Conservation (phyloP, 1,284 basidiomycete genomes). For the Agroathelia rolfsii region DNA sequence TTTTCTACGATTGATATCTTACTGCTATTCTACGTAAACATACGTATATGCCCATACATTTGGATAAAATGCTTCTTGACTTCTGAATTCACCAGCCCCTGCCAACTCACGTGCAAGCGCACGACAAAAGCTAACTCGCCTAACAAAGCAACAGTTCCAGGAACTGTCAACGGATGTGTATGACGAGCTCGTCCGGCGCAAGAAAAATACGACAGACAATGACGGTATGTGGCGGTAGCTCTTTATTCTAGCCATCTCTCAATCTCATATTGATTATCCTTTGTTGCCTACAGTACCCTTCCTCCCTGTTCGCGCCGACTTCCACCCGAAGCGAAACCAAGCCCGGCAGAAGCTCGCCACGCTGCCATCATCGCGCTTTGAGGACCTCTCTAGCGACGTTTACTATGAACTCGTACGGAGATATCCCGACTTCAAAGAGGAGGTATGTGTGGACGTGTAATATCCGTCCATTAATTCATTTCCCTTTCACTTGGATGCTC, state of each 20-base stretch:
- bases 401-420: conserved; percentile 90
- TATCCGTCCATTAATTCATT: no score
- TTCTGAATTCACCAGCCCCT: no score
- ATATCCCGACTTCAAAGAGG: conserved; percentile 92
- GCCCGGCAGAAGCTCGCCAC: conserved; percentile 97
- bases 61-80: conserved; percentile 4
- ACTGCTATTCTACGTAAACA: no score
- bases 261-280: conserved; percentile 9
- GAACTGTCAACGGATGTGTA: conserved; percentile 93
- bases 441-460: no score
- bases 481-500: conserved; percentile 1
- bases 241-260: conserved; percentile 8
- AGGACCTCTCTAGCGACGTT: conserved; percentile 94
- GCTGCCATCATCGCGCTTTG: conserved; percentile 84
- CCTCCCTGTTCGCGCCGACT: conserved; percentile 86
- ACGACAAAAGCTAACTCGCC: conserved; percentile 80
- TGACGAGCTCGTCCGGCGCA: conserved; percentile 79
- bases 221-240: conserved; percentile 51
- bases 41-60: conserved; percentile 11
- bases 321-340: conserved; percentile 98
- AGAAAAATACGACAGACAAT: no score
- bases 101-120: conserved; percentile 78
- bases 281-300: conserved; percentile 58
- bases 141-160: conserved; percentile 88
- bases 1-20: no score